Evolutionary conservation across 2,329 filamentous ascomycete genomes (phyloP).

Genomic region (Exophiala phaeomuriformis): DNA sequence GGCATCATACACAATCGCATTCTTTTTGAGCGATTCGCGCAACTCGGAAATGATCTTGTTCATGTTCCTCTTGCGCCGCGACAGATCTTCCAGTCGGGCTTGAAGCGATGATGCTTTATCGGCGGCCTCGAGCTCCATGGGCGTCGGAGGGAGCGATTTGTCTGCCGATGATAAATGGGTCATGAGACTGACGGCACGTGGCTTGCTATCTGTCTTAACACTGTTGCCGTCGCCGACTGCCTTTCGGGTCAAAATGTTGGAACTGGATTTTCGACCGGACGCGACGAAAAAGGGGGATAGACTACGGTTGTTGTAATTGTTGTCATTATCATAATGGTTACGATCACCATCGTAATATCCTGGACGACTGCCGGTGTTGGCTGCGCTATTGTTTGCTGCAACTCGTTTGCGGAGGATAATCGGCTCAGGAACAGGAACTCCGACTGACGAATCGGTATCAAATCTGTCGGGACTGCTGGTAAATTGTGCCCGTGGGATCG

Average conservation of each 20-base stretch:
- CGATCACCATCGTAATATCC: too few relatives aligned
- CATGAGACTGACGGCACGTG: constrained; percentile 18
- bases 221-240: constrained; percentile 11
- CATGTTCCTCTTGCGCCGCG: constrained; percentile 63
- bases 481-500: constrained; percentile 35
- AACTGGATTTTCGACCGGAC: constrained; percentile 19
- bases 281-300: constrained; percentile 25
- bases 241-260: constrained; percentile 20
- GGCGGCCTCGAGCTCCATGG: constrained; percentile 53
- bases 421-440: constrained; percentile 28
- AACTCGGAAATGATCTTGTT: constrained; percentile 66
- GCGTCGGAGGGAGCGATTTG: constrained; percentile 56
- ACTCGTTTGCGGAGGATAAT: constrained; percentile 38
- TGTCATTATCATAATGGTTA: constrained; percentile 2
- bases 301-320: constrained; percentile 32
- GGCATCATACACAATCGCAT: constrained; percentile 60
- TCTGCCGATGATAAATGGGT: constrained; percentile 31
- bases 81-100: constrained; percentile 57
- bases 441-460: constrained; percentile 20
- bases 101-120: constrained; percentile 62
- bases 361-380: constrained; percentile 22
- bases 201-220: constrained; percentile 1
- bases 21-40: constrained; percentile 67
- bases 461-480: constrained; percentile 34
- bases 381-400: constrained; percentile 15